A percentile compares a stretch with the other conserved stretches of the same genome.
Evolutionary conservation across 805 yeast genomes (phyloP).

Genomic region (Barnettozyma pratensis): DNA sequence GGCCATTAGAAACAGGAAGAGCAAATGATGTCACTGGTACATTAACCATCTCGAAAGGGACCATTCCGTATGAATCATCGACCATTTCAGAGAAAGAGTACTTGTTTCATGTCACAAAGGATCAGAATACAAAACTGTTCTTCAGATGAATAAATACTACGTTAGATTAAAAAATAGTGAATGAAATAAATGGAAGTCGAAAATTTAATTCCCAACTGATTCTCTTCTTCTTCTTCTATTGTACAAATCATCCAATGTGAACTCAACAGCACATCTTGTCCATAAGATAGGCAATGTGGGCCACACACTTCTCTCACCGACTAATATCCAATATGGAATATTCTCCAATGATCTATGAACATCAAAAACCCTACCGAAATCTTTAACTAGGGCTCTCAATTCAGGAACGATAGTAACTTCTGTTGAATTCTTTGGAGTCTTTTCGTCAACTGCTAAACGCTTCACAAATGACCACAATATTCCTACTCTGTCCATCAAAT

Average conservation of each 20-base stretch:
- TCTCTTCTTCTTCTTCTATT: constrained; percentile 27
- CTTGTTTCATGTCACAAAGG: constrained; percentile 53
- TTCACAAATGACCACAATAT: constrained; percentile 63
- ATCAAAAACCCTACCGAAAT: constrained; percentile 32
- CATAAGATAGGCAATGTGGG: constrained; percentile 78
- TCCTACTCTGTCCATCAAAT: constrained; percentile 74
- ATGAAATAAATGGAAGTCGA: background rate
- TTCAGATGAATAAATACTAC: constrained; percentile 27
- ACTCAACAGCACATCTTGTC: constrained; percentile 88
- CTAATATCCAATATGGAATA: constrained; percentile 81
- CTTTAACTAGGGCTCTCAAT: constrained; percentile 48
- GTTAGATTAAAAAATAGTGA: background rate
- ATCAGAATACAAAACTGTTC: constrained; percentile 36
- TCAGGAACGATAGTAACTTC: constrained; percentile 92
- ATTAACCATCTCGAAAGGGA: constrained; percentile 53
- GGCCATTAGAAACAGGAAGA: constrained; percentile 72
- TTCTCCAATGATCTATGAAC: constrained; percentile 78
- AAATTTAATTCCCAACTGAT: background rate
- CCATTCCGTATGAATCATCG: constrained; percentile 14
- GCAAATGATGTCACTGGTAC: constrained; percentile 82
- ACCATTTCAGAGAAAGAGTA: constrained; percentile 56
- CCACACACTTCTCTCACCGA: constrained; percentile 94
- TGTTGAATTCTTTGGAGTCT: constrained; percentile 70
- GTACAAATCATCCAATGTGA: constrained; percentile 74
- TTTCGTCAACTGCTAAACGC: constrained; percentile 81